A percentile compares a stretch with the other conserved stretches of the same genome.
phyloP scores from a whole-genome alignment of 2,329 filamentous ascomycete genomes.

The Rugonectria rugulosa region DNA sequence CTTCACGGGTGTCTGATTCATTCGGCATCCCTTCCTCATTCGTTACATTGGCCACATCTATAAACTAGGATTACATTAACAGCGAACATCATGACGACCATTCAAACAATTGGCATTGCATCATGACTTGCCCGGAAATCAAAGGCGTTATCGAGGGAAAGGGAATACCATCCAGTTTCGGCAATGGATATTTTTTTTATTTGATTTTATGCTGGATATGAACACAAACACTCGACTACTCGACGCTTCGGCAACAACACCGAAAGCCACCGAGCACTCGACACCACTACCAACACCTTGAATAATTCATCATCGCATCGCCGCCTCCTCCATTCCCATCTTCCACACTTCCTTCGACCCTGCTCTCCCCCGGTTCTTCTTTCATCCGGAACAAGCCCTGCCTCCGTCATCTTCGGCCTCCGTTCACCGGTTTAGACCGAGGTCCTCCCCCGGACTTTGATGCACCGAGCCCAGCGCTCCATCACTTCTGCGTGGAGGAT shows the following conservation, averaged over 20 bases:
- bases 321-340: background rate
- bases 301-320: background rate
- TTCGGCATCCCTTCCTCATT: too few species aligned
- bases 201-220: conserved; percentile 8
- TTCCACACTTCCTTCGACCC: conserved; percentile 4
- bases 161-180: background rate
- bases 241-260: background rate
- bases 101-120: background rate
- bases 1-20: too few species aligned
- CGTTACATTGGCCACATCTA: too few species aligned
- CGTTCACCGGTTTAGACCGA: conserved; percentile 34
- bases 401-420: conserved; percentile 3
- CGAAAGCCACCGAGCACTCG: background rate
- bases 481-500: conserved; percentile 7
- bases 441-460: conserved; percentile 29
- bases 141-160: background rate
- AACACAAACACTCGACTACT: background rate
- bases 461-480: conserved; percentile 1
- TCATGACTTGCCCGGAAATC: background rate
- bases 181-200: background rate
- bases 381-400: conserved; percentile 1
- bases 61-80: too few species aligned
- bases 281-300: too few species aligned
- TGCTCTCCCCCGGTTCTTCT: conserved; percentile 1
- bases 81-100: background rate